A percentile compares a stretch with the other conserved stretches of the same genome.
These are phyloP conservation scores for Aspergillus heteromorphus DNA, from an alignment of 495 filamentous ascomycete species.

Conservation along the genomic window DNA sequence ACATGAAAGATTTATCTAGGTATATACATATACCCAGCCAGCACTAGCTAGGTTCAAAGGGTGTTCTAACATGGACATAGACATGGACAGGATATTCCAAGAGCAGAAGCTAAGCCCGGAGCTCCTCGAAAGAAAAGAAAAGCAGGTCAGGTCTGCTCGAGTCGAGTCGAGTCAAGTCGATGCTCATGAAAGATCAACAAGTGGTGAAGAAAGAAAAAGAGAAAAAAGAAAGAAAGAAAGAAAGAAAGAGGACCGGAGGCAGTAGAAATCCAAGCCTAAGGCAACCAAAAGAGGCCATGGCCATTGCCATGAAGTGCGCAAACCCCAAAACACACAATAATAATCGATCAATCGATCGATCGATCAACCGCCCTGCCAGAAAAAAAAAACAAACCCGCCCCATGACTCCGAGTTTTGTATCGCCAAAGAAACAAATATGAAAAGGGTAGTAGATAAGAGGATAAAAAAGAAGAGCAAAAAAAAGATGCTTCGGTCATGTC, in stretches of 20 bases:
- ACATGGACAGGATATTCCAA: neutral
- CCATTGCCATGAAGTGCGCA: no score
- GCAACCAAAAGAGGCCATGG: no score
- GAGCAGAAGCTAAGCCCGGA: no score
- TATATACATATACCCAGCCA: conserved; percentile 4
- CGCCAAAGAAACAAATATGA: conserved; percentile 3
- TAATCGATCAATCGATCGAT: no score
- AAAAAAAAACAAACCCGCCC: neutral
- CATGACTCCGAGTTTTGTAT: conserved; percentile 6
- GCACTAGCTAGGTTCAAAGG: neutral
- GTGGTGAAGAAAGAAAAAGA: neutral
- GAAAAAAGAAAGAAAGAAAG: neutral
- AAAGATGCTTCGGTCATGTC: conserved; percentile 9
- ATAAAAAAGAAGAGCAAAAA: conserved; percentile 1
- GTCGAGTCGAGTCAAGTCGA: no score
- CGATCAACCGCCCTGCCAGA: neutral
- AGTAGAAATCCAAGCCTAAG: no score
- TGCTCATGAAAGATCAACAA: neutral
- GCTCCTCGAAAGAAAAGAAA: no score
- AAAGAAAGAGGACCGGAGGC: neutral
- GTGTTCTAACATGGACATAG: neutral
- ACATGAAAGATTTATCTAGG: neutral
- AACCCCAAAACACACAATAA: conserved; percentile 1
- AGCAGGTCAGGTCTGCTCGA: no score
- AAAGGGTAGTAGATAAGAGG: conserved; percentile 5